These are phyloP conservation scores for Colletotrichum theobromicola DNA, from an alignment of 2,329 filamentous ascomycete species.

Conservation along the genomic window DNA sequence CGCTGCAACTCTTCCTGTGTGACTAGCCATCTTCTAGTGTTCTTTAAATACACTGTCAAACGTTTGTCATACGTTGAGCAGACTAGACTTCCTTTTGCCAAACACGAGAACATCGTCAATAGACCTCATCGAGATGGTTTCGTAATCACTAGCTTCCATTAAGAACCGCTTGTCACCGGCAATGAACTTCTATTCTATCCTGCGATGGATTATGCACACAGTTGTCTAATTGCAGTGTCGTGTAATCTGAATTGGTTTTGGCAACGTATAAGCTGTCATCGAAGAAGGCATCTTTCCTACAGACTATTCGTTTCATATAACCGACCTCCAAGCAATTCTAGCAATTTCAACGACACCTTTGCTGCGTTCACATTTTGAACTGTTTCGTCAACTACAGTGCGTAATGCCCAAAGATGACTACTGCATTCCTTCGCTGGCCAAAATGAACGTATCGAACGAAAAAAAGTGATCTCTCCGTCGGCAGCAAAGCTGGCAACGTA, in stretches of 20 bases:
- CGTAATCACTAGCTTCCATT: not conserved
- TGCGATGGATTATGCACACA: not conserved
- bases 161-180: not conserved
- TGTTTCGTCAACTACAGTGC: not conserved
- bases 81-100: not conserved
- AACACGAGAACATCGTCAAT: not conserved
- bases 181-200: not conserved
- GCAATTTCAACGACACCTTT: not conserved
- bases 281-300: not conserved
- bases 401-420: not conserved
- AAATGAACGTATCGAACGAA: not conserved
- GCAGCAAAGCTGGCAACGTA: not conserved
- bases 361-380: not conserved
- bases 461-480: not conserved
- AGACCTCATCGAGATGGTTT: not conserved
- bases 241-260: not conserved
- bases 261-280: not conserved
- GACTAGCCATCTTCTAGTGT: not conserved
- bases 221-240: not conserved
- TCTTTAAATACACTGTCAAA: too few species aligned
- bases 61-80: too few species aligned
- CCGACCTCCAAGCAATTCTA: not conserved
- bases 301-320: not conserved
- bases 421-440: not conserved
- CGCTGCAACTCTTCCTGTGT: not conserved